A percentile compares a stretch with the other conserved stretches of the same genome.
Evolutionary conservation across 805 yeast species (phyloP).

Genomic region (Starmerella vaccinii): DNA sequence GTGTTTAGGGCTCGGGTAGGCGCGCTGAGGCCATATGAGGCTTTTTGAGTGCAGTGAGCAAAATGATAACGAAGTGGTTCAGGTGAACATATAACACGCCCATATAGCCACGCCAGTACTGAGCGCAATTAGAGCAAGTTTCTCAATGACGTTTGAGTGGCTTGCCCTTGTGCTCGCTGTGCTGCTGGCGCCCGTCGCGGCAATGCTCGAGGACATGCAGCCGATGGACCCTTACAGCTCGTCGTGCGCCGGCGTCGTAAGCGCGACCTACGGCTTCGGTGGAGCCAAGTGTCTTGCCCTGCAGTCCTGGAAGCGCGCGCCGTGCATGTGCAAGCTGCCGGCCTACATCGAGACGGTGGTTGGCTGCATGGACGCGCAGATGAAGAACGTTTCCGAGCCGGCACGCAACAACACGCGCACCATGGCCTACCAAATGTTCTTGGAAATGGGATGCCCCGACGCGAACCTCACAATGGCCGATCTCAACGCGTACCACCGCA

Average conservation of each 20-base stretch:
- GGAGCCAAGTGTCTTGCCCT: not conserved
- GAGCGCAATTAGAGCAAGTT: not conserved
- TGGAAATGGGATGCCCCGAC: not conserved
- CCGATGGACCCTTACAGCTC: conserved; percentile 10
- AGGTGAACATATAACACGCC: not conserved
- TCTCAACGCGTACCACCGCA: not conserved
- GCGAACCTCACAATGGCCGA: conserved; percentile 2
- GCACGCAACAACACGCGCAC: not conserved
- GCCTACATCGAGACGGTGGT: conserved; percentile 9
- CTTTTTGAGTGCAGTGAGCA: conserved; percentile 3
- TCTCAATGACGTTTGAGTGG: not conserved
- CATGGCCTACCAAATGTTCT: conserved; percentile 3
- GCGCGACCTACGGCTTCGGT: conserved; percentile 10
- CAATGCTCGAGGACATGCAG: conserved; percentile 12
- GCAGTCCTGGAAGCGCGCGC: not conserved
- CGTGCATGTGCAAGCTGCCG: conserved; percentile 11
- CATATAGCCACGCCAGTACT: not conserved
- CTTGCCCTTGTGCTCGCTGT: not conserved
- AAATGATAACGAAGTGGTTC: not conserved
- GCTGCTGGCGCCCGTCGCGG: no score
- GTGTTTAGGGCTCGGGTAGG: not conserved
- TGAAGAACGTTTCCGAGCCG: conserved; percentile 5
- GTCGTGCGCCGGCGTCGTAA: conserved; percentile 8
- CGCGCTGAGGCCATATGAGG: conserved; percentile 5
- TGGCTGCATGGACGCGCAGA: conserved; percentile 10